Conservation (phyloP, 805 yeast genomes). For the Kluyveromyces aestuarii region DNA sequence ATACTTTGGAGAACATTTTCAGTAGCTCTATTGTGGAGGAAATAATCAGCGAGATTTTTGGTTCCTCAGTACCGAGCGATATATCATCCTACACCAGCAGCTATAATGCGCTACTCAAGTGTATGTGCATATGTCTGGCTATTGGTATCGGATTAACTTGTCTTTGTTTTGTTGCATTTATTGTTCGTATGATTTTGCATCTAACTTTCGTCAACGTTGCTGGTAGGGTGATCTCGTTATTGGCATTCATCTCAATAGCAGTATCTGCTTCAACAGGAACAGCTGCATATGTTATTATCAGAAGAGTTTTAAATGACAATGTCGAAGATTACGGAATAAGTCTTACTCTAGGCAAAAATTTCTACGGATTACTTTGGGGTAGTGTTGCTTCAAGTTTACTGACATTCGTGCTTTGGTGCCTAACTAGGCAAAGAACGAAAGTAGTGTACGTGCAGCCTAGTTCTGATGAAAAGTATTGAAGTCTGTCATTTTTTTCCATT, state of each 20-base stretch:
- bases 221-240: slow-evolving; percentile 36
- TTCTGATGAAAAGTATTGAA: slow-evolving; percentile 2
- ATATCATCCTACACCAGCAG: slow-evolving; percentile 38
- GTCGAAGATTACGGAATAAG: slow-evolving; percentile 43
- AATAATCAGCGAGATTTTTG: slow-evolving; percentile 17
- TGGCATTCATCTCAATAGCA: slow-evolving; percentile 32
- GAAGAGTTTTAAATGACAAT: slow-evolving; percentile 42
- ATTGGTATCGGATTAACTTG: slow-evolving; percentile 39
- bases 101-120: slow-evolving; percentile 40
- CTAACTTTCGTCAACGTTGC: slow-evolving; percentile 39
- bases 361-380: slow-evolving; percentile 59
- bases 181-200: slow-evolving; percentile 30
- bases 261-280: slow-evolving; percentile 51
- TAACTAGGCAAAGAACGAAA: slow-evolving; percentile 16
- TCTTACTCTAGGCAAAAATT: slow-evolving; percentile 41
- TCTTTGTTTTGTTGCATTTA: slow-evolving; percentile 32
- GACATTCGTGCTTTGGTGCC: slow-evolving; percentile 33
- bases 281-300: slow-evolving; percentile 45
- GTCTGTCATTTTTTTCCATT: too few species aligned
- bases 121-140: slow-evolving; percentile 49
- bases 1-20: slow-evolving; percentile 19
- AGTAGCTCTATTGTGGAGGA: slow-evolving; percentile 17
- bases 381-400: slow-evolving; percentile 41
- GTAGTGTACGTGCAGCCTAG: slow-evolving; percentile 7
- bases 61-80: slow-evolving; percentile 44